Base-by-base conservation (phyloP, 495 filamentous ascomycete species). In the Chaetomium fimeti region DNA sequence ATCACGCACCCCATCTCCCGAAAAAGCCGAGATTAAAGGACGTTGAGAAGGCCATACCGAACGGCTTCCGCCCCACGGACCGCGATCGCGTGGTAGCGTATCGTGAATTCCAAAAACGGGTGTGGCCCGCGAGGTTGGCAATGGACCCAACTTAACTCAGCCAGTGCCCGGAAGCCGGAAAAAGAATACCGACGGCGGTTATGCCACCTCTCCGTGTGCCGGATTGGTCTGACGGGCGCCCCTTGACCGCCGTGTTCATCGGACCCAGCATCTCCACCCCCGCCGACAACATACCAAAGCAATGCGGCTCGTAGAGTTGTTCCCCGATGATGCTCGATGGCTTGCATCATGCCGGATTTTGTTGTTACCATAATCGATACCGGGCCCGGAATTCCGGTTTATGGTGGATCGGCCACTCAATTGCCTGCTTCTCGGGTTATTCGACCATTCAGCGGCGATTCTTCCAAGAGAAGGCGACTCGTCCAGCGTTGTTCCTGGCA, bases 21-120 rank as follows among this genome's bases (percentile, higher is more conserved):
- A 55, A 25, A 53, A 25, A 65, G 13, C 57, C 63, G 63, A 65
- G 49, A 65, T 65, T 65, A 60, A 60, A 65, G 63, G 63, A 60
- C 38, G 56, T 20, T 49, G 47, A 53, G 42, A 52, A 25, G 55
- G 25, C 52, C 24, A 36, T 40, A 36, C 12, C 22, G 3, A 52
- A 15, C 40, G 16, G 40, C 40, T 43, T 15, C 40, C 40, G 43
- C 53, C 12, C n/a, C 27, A 47, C 60, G 40, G 48, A 62, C 60
- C 48, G 48, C 60, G 18, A 62, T 62, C 32, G 48, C 48, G 48
- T 40, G 15, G 9, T 51, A 20, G 28, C 18, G 58, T 13, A 24
- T 60, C 45, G 28, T 48, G 38, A 36, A 36, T 43, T 18, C 40
- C 5, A 54, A 18, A 54, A 54, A 25, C 9, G 32, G 32, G 32